Base-by-base conservation (phyloP, 345 rosid genomes). In the Odontarrhena argentea region DNA sequence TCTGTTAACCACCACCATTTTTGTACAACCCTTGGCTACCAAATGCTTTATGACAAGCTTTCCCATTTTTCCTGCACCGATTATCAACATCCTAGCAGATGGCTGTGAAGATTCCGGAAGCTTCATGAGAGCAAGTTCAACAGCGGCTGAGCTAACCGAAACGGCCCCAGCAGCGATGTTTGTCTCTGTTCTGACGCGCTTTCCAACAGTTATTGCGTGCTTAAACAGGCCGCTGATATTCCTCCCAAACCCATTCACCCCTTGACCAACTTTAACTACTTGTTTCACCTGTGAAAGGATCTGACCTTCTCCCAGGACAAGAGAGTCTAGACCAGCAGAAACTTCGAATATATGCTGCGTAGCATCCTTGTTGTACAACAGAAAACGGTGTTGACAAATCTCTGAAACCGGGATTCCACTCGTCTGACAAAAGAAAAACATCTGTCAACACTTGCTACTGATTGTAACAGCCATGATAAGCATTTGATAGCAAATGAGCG, bases 321-420 rank as follows among this genome's bases (percentile, higher is more conserved):
- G 95, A 10, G 91, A 87, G 78, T 84, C 97, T 0, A 94, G 89
- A 65, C 99, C 99, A 1, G 97, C 91, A 32, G 99, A 88, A 12
- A 94, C 99, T 77, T 94, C 96, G 25, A 94, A 94, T 6, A 94
- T 61, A 74, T 88, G 97, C 64, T 76, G 84, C 1, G 99, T 87
- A 12, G 92, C 97, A 60, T 94, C 96, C 34, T 91, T 91, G 83
- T 94, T 87, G 51, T 84, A 79, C 76, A 94, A 67, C 62, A 94
- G 74, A 77, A 94, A 91, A 60, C 87, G 91, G 78, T 94, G 95
- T 65, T 88, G 75, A 36, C 89, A 81, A 36, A 87, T 76, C 73
- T 81, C 89, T 0, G 91, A 79, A 68, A 84, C 82, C 1, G 91
- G 81, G n/a, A 87, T 78, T 4, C 95, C 95, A 68, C 91, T 87